Percentiles rank a stretch among this genome's conserved stretches.
phyloP scores from a whole-genome alignment of 2,329 filamentous ascomycete species.

The Akanthomyces lecanii region DNA sequence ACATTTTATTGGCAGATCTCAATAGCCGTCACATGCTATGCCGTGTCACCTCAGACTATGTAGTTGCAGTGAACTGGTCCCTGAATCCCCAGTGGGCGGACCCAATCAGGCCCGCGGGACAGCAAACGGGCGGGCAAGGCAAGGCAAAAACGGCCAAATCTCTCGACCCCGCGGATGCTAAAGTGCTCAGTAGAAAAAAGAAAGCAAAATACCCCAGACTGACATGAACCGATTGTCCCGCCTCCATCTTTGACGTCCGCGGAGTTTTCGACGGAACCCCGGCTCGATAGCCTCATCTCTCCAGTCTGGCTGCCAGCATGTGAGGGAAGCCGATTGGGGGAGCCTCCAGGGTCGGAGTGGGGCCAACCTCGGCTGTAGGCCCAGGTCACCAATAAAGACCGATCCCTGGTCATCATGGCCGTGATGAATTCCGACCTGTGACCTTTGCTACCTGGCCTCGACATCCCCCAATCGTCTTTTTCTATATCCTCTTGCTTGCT shows the following conservation, averaged over 20 bases:
- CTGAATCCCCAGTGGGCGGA: too few relatives aligned
- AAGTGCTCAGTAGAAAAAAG: too few relatives aligned
- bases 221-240: background rate
- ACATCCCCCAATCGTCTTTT: background rate
- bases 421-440: background rate
- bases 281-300: conserved; percentile 10
- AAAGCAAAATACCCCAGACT: background rate
- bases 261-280: background rate
- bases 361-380: conserved; percentile 14
- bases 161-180: background rate
- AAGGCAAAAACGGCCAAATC: background rate
- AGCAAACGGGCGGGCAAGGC: background rate
- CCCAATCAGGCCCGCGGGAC: too few relatives aligned
- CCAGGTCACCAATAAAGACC: conserved; percentile 11
- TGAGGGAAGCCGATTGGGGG: conserved; percentile 13
- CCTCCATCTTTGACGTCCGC: background rate
- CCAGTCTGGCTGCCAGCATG: background rate
- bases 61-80: too few relatives aligned
- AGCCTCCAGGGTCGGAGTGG: conserved; percentile 2
- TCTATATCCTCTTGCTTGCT: background rate
- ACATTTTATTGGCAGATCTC: too few relatives aligned
- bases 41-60: too few relatives aligned
- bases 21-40: too few relatives aligned
- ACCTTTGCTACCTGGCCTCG: background rate
- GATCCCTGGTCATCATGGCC: conserved; percentile 15